A percentile compares a stretch with the other conserved stretches of the same genome.
Conservation (phyloP, 1,139 yeast genomes). For the Debaryomycetaceae sp. region DNA sequence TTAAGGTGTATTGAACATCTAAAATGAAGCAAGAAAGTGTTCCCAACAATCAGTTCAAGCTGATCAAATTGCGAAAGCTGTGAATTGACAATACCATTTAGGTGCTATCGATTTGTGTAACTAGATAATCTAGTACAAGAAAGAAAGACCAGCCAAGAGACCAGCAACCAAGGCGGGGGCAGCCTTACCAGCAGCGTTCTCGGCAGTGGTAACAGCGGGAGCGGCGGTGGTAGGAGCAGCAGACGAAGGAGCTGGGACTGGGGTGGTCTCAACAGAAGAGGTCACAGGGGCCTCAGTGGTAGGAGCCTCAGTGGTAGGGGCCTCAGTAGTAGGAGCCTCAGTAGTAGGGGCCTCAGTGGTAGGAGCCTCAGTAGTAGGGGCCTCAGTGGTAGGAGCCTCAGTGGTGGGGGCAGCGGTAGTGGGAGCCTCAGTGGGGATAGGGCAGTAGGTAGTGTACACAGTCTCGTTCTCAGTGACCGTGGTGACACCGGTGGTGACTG, state of each 20-base stretch:
- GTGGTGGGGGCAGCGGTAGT: slow-evolving; percentile 10
- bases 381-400: slow-evolving; percentile 9
- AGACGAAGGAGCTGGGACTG: slow-evolving; percentile 15
- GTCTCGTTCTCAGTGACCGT: slow-evolving; percentile 27
- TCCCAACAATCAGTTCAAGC: too few relatives aligned
- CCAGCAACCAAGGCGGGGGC: slow-evolving; percentile 10
- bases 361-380: slow-evolving; percentile 10
- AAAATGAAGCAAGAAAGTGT: not conserved
- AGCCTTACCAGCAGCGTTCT: slow-evolving; percentile 9
- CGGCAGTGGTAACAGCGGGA: slow-evolving; percentile 8
- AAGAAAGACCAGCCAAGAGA: slow-evolving; percentile 9
- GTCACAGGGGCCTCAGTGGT: slow-evolving; percentile 12
- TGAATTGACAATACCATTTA: not conserved
- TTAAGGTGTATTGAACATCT: not conserved
- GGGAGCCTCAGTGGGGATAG: slow-evolving; percentile 13
- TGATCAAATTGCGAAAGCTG: too few relatives aligned
- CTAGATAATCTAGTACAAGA: slow-evolving; percentile 8
- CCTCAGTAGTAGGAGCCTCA: slow-evolving; percentile 10
- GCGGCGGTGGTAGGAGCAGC: slow-evolving; percentile 15
- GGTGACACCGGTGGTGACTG: slow-evolving; percentile 40
- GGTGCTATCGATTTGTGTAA: not conserved
- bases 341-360: slow-evolving; percentile 10
- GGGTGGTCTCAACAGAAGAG: slow-evolving; percentile 6
- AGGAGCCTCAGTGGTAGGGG: slow-evolving; percentile 10
- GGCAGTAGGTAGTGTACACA: slow-evolving; percentile 23